A percentile compares a stretch with the other conserved stretches of the same genome.
Evolutionary conservation across 345 rosid genomes (phyloP).

Genomic region (Brassica juncea): DNA sequence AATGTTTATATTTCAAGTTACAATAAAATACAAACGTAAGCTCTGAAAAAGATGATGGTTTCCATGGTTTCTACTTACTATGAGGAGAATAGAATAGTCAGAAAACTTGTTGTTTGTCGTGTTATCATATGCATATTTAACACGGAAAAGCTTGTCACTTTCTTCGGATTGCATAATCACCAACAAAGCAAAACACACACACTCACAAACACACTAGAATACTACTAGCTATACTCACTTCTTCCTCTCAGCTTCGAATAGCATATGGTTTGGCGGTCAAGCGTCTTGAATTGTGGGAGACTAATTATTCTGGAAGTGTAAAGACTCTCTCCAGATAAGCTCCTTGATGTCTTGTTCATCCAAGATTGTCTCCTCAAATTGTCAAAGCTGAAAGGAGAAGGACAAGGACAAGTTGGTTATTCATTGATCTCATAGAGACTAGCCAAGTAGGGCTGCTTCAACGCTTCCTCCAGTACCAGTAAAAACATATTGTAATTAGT

Average conservation of each 20-base stretch:
- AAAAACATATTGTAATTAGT: background rate
- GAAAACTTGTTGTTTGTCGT: background rate
- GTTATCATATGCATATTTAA: background rate
- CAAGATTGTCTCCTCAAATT: conserved; percentile 52
- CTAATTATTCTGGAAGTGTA: conserved; percentile 55
- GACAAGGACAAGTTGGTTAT: conserved; percentile 69
- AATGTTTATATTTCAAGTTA: background rate
- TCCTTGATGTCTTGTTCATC: conserved; percentile 79
- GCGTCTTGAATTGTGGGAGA: conserved; percentile 9
- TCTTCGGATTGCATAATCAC: background rate
- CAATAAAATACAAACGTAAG: background rate
- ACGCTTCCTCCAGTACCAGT: conserved; percentile 58
- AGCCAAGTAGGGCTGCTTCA: conserved; percentile 68
- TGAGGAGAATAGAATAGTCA: background rate
- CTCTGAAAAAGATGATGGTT: background rate
- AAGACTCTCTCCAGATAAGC: conserved; percentile 70
- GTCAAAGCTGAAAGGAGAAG: conserved; percentile 64
- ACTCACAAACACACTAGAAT: background rate
- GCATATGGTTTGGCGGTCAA: background rate
- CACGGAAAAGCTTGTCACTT: conserved; percentile 9
- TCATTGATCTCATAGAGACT: conserved; percentile 80
- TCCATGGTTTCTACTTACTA: background rate
- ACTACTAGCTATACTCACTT: background rate
- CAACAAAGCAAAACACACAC: background rate
- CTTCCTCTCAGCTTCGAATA: background rate